Percentiles rank a stretch among this genome's conserved stretches.
Conservation (phyloP, 2,329 filamentous ascomycete species). For the Talaromyces sp. region DNA sequence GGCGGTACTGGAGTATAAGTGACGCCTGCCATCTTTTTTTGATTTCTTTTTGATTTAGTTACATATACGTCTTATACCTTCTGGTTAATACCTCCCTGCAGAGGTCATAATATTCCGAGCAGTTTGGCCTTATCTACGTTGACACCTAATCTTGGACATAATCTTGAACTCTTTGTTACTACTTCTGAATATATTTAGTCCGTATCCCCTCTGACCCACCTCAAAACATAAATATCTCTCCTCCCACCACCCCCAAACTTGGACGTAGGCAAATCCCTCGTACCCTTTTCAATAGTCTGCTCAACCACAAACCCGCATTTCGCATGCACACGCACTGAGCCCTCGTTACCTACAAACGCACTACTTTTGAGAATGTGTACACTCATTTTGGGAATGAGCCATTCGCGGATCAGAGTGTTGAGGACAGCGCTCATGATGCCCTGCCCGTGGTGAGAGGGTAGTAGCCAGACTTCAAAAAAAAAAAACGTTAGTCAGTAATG, state of each 20-base stretch:
- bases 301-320: slow-evolving; percentile 28
- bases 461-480: slow-evolving; percentile 24
- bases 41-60: background rate
- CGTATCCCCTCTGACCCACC: slow-evolving; percentile 11
- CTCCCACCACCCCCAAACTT: slow-evolving; percentile 23
- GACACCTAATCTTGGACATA: background rate
- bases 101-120: background rate
- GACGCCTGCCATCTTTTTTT: background rate
- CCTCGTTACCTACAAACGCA: slow-evolving; percentile 26
- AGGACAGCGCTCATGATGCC: slow-evolving; percentile 31
- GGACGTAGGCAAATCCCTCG: slow-evolving; percentile 13
- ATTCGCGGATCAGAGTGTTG: slow-evolving; percentile 24
- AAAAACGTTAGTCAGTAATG: background rate
- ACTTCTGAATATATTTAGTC: background rate
- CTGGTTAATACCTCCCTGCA: background rate
- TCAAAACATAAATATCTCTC: slow-evolving; percentile 24
- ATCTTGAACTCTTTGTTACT: background rate
- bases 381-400: slow-evolving; percentile 31
- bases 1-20: slow-evolving; percentile 25
- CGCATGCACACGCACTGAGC: slow-evolving; percentile 27
- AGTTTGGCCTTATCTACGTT: background rate
- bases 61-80: background rate
- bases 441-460: slow-evolving; percentile 27
- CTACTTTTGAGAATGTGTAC: slow-evolving; percentile 22
- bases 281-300: slow-evolving; percentile 23